These are phyloP conservation scores for Heimioporus sp. DNA, from an alignment of 768 basidiomycete species.

Conservation along the genomic window DNA sequence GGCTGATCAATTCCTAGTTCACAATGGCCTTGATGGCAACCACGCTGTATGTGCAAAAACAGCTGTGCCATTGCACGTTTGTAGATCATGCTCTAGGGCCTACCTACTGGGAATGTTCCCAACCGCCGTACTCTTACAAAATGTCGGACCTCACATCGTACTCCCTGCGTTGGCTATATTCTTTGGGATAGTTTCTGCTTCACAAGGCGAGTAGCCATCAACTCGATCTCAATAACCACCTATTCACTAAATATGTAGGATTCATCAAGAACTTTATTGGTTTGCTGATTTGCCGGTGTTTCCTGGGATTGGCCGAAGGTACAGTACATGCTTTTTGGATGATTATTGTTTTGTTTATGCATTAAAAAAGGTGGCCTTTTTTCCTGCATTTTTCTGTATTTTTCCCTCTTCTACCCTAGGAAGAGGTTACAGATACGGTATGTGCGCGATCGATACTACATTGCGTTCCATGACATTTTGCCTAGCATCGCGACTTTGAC, in stretches of 20 bases:
- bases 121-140: constrained; percentile 51
- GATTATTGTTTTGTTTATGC: background rate
- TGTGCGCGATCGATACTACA: background rate
- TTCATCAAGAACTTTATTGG: constrained; percentile 50
- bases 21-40: constrained; percentile 42
- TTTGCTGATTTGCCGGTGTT: constrained; percentile 46
- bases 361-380: constrained; percentile 47
- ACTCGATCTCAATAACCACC: background rate
- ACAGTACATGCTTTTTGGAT: constrained; percentile 39
- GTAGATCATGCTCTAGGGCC: constrained; percentile 53
- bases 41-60: background rate
- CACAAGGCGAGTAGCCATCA: constrained; percentile 45
- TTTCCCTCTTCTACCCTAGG: constrained; percentile 53
- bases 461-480: no score
- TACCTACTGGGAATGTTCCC: constrained; percentile 59
- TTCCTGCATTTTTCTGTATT: constrained; percentile 57
- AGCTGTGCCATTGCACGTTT: background rate
- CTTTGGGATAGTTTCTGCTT: constrained; percentile 62
- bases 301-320: constrained; percentile 54
- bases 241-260: constrained; percentile 27
- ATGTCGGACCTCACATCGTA: constrained; percentile 50
- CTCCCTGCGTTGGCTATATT: constrained; percentile 55
- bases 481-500: no score
- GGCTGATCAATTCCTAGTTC: constrained; percentile 25
- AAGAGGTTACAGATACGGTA: constrained; percentile 26